These are phyloP conservation scores for Populus tomentosa DNA, from an alignment of 441 rosid species.

Conservation along the genomic window DNA sequence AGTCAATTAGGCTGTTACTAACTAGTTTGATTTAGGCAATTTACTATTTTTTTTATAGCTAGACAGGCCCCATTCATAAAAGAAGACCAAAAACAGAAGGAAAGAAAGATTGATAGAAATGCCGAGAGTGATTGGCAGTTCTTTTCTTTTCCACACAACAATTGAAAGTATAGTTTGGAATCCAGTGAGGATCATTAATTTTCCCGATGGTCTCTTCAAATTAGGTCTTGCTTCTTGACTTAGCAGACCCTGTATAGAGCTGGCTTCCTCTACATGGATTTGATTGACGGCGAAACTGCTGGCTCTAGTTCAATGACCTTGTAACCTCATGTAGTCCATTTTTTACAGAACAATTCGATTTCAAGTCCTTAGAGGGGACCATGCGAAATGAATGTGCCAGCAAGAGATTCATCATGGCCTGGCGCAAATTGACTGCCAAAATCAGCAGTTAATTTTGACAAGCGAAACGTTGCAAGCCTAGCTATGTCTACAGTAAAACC, in stretches of 20 bases:
- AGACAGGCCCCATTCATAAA: no score
- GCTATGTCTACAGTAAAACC: background rate
- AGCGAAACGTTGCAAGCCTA: background rate
- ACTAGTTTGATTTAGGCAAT: no score
- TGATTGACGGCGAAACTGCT: slow-evolving; percentile 20
- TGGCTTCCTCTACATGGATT: slow-evolving; percentile 8
- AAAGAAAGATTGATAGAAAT: background rate
- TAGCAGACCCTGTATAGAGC: background rate
- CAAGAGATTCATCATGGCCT: background rate
- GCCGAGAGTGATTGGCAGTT: background rate
- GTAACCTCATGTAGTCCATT: background rate
- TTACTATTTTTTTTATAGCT: no score
- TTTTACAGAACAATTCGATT: background rate
- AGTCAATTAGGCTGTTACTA: no score
- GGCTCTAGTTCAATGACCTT: background rate
- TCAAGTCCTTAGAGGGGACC: background rate
- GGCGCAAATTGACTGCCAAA: background rate
- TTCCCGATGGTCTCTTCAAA: background rate
- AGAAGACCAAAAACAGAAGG: no score
- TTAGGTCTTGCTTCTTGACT: background rate
- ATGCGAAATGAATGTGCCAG: background rate
- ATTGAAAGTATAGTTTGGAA: background rate
- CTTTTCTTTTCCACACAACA: no score
- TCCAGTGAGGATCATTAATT: background rate
- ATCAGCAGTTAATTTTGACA: background rate